Evolutionary conservation across 345 rosid species (phyloP).

Genomic region (Moricandia moricandioides): DNA sequence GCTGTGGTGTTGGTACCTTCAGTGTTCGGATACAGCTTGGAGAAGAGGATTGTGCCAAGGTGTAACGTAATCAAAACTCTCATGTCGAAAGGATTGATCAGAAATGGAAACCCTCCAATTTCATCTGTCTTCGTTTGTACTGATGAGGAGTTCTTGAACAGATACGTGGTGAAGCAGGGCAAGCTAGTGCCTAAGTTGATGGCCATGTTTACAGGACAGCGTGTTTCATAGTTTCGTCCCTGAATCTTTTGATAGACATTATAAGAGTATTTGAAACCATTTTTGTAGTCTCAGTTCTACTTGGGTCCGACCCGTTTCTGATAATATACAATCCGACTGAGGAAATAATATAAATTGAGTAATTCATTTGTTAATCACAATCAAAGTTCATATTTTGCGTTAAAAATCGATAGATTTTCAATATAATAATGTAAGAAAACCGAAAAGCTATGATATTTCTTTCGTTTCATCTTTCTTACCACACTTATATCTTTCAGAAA

Average conservation of each 20-base stretch:
- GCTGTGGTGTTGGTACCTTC: constrained; percentile 16
- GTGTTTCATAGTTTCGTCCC: background rate
- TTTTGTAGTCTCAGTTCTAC: background rate
- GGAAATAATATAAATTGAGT: background rate
- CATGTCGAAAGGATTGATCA: constrained; percentile 22
- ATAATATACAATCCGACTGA: background rate
- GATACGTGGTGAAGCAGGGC: background rate
- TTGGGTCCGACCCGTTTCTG: background rate
- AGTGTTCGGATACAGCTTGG: constrained; percentile 28
- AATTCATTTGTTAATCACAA: background rate
- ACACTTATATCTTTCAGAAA: too few species aligned
- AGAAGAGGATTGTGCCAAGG: constrained; percentile 41
- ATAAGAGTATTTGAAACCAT: background rate
- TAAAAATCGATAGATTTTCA: background rate
- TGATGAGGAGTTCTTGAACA: background rate
- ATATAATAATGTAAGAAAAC: background rate
- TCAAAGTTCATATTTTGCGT: background rate
- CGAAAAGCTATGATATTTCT: background rate
- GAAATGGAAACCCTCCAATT: background rate
- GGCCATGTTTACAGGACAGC: background rate
- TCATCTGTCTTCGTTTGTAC: background rate
- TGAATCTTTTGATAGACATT: background rate
- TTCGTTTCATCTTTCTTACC: too few species aligned
- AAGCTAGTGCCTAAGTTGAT: constrained; percentile 1
- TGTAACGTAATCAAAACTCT: constrained; percentile 29